Evolutionary conservation across 1,284 basidiomycete species (phyloP).

Genomic region (Sporisorium iseilematis-ciliati): DNA sequence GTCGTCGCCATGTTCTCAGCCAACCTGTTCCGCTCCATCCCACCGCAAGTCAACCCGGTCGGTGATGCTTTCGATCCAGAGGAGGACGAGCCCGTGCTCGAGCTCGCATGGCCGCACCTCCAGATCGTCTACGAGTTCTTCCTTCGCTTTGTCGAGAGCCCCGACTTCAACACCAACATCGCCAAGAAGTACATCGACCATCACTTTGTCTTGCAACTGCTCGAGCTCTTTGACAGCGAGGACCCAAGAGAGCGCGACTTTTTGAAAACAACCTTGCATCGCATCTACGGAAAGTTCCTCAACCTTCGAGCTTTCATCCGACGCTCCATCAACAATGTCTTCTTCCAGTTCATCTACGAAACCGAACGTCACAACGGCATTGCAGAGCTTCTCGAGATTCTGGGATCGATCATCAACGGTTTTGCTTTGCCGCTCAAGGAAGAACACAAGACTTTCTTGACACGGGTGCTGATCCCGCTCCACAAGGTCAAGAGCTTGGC

Average conservation of each 20-base stretch:
- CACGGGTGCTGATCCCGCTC: slow-evolving; percentile 92
- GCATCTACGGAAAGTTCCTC: slow-evolving; percentile 99
- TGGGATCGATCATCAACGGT: slow-evolving; percentile 99
- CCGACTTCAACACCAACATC: slow-evolving; percentile 97
- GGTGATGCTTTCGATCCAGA: slow-evolving; percentile 99
- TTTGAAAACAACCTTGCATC: slow-evolving; percentile 97
- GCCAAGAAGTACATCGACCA: slow-evolving; percentile 99
- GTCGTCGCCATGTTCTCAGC: slow-evolving; percentile 91
- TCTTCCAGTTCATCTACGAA: slow-evolving; percentile 99
- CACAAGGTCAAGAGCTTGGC: slow-evolving; percentile 98
- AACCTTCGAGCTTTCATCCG: slow-evolving; percentile 98
- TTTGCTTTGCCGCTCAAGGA: slow-evolving; percentile 98
- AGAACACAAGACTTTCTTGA: slow-evolving; percentile 98
- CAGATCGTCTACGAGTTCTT: slow-evolving; percentile 99
- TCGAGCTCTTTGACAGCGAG: slow-evolving; percentile 98
- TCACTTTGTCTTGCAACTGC: slow-evolving; percentile 89
- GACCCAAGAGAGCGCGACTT: slow-evolving; percentile 99
- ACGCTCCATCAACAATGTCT: slow-evolving; percentile 99
- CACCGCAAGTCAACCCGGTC: slow-evolving; percentile 96
- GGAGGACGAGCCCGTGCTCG: slow-evolving; percentile 98
- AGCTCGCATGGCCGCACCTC: slow-evolving; percentile 98
- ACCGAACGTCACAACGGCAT: slow-evolving; percentile 99
- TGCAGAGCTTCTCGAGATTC: slow-evolving; percentile 96
- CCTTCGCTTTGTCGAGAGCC: slow-evolving; percentile 96
- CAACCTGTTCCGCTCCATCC: slow-evolving; percentile 99